phyloP scores from a whole-genome alignment of 306 rosid genomes.

The Morella rubra region DNA sequence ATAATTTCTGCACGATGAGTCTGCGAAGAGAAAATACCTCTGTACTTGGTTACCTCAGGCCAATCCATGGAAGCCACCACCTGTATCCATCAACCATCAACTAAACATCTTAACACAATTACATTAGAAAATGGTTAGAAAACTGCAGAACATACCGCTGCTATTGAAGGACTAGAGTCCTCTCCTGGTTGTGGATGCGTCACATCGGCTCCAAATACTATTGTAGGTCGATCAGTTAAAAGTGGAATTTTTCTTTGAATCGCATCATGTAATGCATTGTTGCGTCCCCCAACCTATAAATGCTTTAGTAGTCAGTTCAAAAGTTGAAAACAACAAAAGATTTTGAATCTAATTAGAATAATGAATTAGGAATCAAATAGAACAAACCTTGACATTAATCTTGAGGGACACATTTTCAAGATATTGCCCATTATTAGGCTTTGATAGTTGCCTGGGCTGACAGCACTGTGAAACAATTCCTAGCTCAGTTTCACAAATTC shows the following conservation, averaged over 20 bases:
- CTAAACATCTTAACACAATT: neutral
- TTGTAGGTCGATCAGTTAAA: constrained; percentile 58
- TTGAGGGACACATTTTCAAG: constrained; percentile 77
- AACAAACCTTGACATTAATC: constrained; percentile 76
- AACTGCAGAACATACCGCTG: constrained; percentile 55
- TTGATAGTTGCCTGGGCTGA: constrained; percentile 40
- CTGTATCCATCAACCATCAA: constrained; percentile 28
- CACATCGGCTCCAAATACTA: constrained; percentile 83
- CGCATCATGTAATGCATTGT: constrained; percentile 64
- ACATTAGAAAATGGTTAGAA: neutral
- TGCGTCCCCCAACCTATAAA: constrained; percentile 71
- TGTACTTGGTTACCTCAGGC: constrained; percentile 66
- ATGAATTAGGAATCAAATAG: neutral
- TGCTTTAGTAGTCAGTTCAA: neutral
- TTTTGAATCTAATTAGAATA: neutral
- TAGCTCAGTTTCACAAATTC: constrained; percentile 72
- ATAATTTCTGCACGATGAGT: constrained; percentile 62
- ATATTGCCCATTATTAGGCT: constrained; percentile 41
- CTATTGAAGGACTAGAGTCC: constrained; percentile 71
- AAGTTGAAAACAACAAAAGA: neutral
- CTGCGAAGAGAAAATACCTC: constrained; percentile 73
- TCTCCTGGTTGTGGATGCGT: constrained; percentile 81
- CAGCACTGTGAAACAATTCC: constrained; percentile 89
- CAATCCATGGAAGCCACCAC: constrained; percentile 97
- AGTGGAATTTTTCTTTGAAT: constrained; percentile 38